These are phyloP conservation scores for Myriosclerotinia duriaeana DNA, from an alignment of 2,329 filamentous ascomycete genomes.

Conservation along the genomic window DNA sequence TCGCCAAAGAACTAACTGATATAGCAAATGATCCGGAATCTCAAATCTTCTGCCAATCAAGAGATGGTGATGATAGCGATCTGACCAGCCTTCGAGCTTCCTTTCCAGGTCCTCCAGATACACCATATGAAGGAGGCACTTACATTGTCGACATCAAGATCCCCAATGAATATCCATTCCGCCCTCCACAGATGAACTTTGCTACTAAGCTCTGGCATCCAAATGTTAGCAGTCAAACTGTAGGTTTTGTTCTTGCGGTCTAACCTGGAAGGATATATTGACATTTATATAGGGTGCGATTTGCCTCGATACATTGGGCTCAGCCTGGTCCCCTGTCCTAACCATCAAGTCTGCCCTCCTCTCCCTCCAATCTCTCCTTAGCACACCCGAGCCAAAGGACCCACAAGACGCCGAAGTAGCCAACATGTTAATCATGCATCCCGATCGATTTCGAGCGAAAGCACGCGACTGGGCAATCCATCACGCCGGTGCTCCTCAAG, in stretches of 20 bases:
- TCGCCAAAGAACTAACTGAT: slow-evolving; percentile 75
- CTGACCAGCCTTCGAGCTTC: slow-evolving; percentile 79
- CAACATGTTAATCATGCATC: slow-evolving; percentile 78
- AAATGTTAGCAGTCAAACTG: slow-evolving; percentile 91
- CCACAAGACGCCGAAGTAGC: slow-evolving; percentile 97
- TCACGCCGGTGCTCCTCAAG: slow-evolving; percentile 72
- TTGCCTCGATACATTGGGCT: slow-evolving; percentile 87
- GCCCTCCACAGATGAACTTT: slow-evolving; percentile 87
- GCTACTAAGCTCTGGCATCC: slow-evolving; percentile 95
- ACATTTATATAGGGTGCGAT: slow-evolving; percentile 74
- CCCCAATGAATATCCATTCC: slow-evolving; percentile 87
- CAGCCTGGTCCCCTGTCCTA: slow-evolving; percentile 91
- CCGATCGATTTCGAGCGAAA: slow-evolving; percentile 74
- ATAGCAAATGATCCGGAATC: slow-evolving; percentile 73
- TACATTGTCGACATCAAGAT: slow-evolving; percentile 85
- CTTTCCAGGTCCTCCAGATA: slow-evolving; percentile 85
- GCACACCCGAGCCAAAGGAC: slow-evolving; percentile 91
- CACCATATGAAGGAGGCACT: slow-evolving; percentile 84
- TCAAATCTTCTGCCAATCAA: slow-evolving; percentile 68
- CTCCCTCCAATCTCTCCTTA: slow-evolving; percentile 88
- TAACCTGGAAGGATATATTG: slow-evolving; percentile 1
- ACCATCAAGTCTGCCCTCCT: slow-evolving; percentile 95
- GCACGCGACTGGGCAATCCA: slow-evolving; percentile 89
- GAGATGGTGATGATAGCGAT: slow-evolving; percentile 58
- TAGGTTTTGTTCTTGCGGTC: slow-evolving; percentile 48